Percentiles rank a stretch among this genome's conserved stretches.
These are phyloP conservation scores for Monilinia polystroma DNA, from an alignment of 2,329 filamentous ascomycete species.

Conservation along the genomic window DNA sequence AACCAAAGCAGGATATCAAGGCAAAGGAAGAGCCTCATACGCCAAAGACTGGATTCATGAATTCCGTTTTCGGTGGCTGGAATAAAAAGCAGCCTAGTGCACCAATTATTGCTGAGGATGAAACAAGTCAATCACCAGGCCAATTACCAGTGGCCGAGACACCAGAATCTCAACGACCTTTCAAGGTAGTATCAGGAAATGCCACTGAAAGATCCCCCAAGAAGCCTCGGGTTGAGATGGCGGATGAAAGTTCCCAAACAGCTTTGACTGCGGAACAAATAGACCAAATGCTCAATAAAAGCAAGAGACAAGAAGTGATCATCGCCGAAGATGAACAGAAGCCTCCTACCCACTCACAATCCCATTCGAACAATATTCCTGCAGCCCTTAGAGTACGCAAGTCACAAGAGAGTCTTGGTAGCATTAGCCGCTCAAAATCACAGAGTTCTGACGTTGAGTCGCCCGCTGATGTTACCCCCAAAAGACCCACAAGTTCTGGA, in stretches of 20 bases:
- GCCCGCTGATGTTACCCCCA: conserved; percentile 43
- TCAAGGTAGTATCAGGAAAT: conserved; percentile 65
- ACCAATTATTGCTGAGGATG: conserved; percentile 62
- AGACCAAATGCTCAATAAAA: conserved; percentile 65
- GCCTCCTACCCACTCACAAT: conserved; percentile 30
- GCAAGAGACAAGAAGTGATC: conserved; percentile 44
- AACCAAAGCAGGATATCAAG: not conserved
- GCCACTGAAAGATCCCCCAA: conserved; percentile 45
- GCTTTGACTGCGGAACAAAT: conserved; percentile 78
- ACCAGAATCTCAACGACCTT: conserved; percentile 56
- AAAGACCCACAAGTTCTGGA: conserved; percentile 69
- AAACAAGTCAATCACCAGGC: conserved; percentile 55
- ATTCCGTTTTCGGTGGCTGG: conserved; percentile 47
- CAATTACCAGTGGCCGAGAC: conserved; percentile 51
- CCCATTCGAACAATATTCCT: conserved; percentile 39
- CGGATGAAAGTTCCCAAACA: conserved; percentile 79
- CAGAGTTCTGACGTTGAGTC: conserved; percentile 42
- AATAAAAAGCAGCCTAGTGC: conserved; percentile 43
- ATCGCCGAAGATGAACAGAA: conserved; percentile 32
- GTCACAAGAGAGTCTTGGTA: conserved; percentile 52
- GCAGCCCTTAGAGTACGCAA: conserved; percentile 46
- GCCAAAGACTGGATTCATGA: conserved; percentile 46
- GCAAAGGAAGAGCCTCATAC: conserved; percentile 40
- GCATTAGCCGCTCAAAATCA: conserved; percentile 44
- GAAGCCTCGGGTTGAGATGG: conserved; percentile 48